A percentile compares a stretch with the other conserved stretches of the same genome.
Evolutionary conservation across 371 early-diverging fungal species (phyloP).

Genomic region (Mucor indicus): DNA sequence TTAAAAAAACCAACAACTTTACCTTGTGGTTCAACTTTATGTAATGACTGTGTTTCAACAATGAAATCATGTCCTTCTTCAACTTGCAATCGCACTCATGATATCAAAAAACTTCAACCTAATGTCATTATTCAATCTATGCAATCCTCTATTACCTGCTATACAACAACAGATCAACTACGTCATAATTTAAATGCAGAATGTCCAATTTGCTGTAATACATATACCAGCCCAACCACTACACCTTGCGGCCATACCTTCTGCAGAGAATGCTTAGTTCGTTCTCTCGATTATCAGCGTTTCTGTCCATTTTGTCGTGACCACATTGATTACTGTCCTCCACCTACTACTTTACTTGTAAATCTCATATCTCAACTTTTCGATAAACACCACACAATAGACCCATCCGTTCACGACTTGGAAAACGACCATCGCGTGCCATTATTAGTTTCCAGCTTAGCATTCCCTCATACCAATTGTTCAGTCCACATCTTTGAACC

Average conservation of each 20-base stretch:
- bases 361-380: conserved; percentile 11
- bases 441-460: conserved; percentile 60
- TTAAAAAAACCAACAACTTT: conserved; percentile 35
- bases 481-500: conserved; percentile 67
- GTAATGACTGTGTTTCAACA: conserved; percentile 27
- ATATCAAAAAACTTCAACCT: conserved; percentile 1
- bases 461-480: conserved; percentile 62
- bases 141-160: conserved; percentile 1
- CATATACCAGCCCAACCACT: conserved; percentile 58
- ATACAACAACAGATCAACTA: neutral
- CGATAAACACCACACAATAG: conserved; percentile 6
- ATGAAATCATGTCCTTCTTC: conserved; percentile 1
- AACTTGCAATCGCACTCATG: conserved; percentile 18
- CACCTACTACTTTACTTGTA: conserved; percentile 10
- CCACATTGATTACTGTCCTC: conserved; percentile 21
- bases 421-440: conserved; percentile 35
- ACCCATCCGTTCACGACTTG: conserved; percentile 7
- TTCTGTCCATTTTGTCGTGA: conserved; percentile 33
- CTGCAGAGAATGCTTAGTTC: conserved; percentile 57
- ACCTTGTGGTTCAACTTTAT: conserved; percentile 48
- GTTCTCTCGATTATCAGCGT: conserved; percentile 31
- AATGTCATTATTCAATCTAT: conserved; percentile 18
- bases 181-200: conserved; percentile 23
- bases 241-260: conserved; percentile 71
- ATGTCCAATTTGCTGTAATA: conserved; percentile 62